Conservation (phyloP, 2,329 filamentous ascomycete species). For the Eutypella sp. region DNA sequence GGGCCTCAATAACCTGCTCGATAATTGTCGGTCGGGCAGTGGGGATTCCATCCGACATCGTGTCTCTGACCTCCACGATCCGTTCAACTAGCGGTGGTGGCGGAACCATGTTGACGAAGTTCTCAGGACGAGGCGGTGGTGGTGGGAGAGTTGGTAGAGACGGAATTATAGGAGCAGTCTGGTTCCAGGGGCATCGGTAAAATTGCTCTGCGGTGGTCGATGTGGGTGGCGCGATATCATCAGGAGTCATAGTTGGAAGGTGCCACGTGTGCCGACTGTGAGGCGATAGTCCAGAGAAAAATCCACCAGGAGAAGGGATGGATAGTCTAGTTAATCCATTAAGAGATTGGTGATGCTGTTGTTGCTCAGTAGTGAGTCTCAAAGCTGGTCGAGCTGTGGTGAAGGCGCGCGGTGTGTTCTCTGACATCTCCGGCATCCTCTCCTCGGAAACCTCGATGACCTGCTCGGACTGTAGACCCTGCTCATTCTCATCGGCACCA, state of each 20-base stretch:
- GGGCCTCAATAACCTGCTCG: constrained; percentile 33
- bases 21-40: constrained; percentile 55
- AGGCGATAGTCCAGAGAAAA: constrained; percentile 80
- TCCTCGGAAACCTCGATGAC: constrained; percentile 46
- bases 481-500: constrained; percentile 48
- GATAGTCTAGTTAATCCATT: constrained; percentile 76
- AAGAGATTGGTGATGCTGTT: constrained; percentile 53
- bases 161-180: constrained; percentile 31
- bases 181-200: constrained; percentile 77
- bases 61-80: constrained; percentile 55
- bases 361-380: constrained; percentile 43
- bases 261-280: constrained; percentile 80
- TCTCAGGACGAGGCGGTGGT: constrained; percentile 33
- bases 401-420: constrained; percentile 46
- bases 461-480: constrained; percentile 56
- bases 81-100: constrained; percentile 56
- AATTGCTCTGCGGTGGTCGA: constrained; percentile 91
- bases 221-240: constrained; percentile 60
- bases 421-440: constrained; percentile 47
- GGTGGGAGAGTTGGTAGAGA: constrained; percentile 23
- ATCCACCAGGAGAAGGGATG: constrained; percentile 85
- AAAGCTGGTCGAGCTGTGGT: constrained; percentile 35
- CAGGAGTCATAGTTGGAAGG: constrained; percentile 48
- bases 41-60: constrained; percentile 56
- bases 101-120: constrained; percentile 30